Evolutionary conservation across 106 monocot genomes (phyloP).

Genomic region (Alisma plantagoaquatica): DNA sequence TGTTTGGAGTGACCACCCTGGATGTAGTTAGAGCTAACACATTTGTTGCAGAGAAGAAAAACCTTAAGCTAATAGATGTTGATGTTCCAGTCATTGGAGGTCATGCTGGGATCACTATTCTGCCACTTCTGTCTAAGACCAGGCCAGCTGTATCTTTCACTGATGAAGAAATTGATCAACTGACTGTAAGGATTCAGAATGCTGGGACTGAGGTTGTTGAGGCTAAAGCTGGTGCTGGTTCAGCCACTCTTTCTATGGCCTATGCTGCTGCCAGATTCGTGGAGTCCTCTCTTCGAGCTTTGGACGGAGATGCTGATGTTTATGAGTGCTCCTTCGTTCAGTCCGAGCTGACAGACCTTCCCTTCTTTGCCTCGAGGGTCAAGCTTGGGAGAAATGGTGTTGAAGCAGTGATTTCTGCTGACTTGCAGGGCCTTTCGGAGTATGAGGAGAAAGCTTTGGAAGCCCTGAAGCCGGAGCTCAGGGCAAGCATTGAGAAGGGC

Average conservation of each 20-base stretch:
- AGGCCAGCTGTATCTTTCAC: constrained; percentile 28
- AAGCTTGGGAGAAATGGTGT: constrained; percentile 39
- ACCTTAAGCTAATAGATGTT: constrained; percentile 32
- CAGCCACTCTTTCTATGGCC: constrained; percentile 52
- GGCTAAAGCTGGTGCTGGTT: constrained; percentile 58
- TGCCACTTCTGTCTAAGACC: constrained; percentile 51
- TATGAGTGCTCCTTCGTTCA: constrained; percentile 41
- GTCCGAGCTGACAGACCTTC: constrained; percentile 28
- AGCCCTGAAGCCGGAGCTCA: constrained; percentile 41
- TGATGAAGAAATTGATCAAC: constrained; percentile 28
- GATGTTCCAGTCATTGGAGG: constrained; percentile 49
- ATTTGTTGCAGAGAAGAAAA: constrained; percentile 41
- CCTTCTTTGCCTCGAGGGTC: constrained; percentile 38
- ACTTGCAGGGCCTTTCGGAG: constrained; percentile 33
- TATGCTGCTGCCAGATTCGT: constrained; percentile 58
- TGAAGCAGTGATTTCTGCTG: constrained; percentile 23
- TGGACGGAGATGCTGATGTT: constrained; percentile 46
- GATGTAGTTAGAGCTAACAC: constrained; percentile 60
- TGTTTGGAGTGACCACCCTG: constrained; percentile 54
- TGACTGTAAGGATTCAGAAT: constrained; percentile 43
- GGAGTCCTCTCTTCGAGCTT: constrained; percentile 39
- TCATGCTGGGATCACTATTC: constrained; percentile 47
- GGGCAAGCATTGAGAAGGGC: constrained; percentile 52
- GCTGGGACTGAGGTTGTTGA: constrained; percentile 57
- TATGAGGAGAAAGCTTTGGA: constrained; percentile 37